phyloP scores from a whole-genome alignment of 345 rosid genomes.

The Cochlearia excelsa region DNA sequence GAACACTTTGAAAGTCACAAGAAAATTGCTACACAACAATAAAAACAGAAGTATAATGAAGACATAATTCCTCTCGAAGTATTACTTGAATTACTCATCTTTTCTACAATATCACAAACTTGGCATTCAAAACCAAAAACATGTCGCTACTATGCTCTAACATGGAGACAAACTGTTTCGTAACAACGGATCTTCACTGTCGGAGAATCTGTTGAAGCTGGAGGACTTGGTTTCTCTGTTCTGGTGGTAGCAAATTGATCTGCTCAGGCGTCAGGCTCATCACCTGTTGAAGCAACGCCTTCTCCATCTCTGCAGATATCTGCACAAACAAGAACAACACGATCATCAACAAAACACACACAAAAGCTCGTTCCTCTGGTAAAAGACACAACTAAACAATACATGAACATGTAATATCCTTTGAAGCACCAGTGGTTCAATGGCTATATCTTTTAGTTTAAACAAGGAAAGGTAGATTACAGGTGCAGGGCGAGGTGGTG shows the following conservation, averaged over 20 bases:
- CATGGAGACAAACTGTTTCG: slow-evolving; percentile 14
- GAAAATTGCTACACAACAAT: too few species aligned
- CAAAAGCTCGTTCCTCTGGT: background rate
- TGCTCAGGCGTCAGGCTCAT: slow-evolving; percentile 97
- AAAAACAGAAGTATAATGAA: too few species aligned
- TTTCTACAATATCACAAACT: slow-evolving; percentile 26
- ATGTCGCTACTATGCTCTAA: slow-evolving; percentile 17
- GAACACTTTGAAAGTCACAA: too few species aligned
- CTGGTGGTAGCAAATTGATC: slow-evolving; percentile 80
- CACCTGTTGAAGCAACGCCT: slow-evolving; percentile 94
- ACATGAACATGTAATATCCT: background rate
- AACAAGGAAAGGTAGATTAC: slow-evolving; percentile 38
- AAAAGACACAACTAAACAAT: slow-evolving; percentile 4
- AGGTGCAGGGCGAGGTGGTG: slow-evolving; percentile 58
- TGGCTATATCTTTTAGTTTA: slow-evolving; percentile 7
- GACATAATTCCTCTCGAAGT: too few species aligned
- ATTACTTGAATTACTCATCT: too few species aligned
- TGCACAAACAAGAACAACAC: slow-evolving; percentile 30
- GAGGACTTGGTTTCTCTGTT: slow-evolving; percentile 89
- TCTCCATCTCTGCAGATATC: slow-evolving; percentile 95
- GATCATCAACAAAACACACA: slow-evolving; percentile 6
- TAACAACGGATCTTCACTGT: slow-evolving; percentile 42
- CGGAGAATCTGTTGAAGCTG: slow-evolving; percentile 94
- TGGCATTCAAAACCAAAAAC: slow-evolving; percentile 24
- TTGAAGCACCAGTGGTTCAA: slow-evolving; percentile 1